Evolutionary conservation across 2,329 filamentous ascomycete species (phyloP).

Genomic region (Pyricularia grisea): DNA sequence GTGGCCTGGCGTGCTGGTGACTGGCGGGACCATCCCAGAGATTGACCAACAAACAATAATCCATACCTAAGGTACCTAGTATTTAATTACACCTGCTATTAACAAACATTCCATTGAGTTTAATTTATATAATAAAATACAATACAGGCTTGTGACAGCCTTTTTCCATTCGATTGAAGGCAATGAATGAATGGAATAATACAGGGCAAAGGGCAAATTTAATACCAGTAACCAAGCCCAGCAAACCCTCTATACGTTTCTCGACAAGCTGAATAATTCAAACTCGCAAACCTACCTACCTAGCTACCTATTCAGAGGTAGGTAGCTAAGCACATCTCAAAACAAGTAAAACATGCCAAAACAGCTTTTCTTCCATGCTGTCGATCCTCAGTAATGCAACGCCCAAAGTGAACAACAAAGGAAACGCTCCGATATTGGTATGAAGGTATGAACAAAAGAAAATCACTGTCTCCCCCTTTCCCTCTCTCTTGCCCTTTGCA

Average conservation of each 20-base stretch:
- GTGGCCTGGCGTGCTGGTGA: too few species aligned
- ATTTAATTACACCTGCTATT: too few species aligned
- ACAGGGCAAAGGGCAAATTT: not conserved
- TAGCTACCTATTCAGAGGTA: too few species aligned
- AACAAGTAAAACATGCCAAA: not conserved
- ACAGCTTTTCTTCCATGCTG: too few species aligned
- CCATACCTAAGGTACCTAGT: too few species aligned
- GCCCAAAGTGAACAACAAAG: not conserved
- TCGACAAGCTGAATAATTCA: not conserved
- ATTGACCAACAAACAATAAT: not conserved
- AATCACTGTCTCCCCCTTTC: constrained; percentile 4
- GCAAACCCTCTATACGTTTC: not conserved
- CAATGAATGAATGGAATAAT: not conserved
- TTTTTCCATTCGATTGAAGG: not conserved
- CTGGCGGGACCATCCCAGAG: too few species aligned
- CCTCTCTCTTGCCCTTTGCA: not conserved
- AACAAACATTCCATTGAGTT: not conserved
- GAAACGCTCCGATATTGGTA: not conserved
- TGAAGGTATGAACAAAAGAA: not conserved
- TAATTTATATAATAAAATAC: not conserved
- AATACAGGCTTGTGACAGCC: not conserved
- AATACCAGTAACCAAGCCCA: not conserved
- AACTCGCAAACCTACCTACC: not conserved
- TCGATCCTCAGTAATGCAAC: not conserved
- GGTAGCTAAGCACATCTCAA: not conserved